Percentiles rank a stretch among this genome's conserved stretches.
Evolutionary conservation across 2,329 filamentous ascomycete species (phyloP).

Genomic region (Aspergillus vadensis): DNA sequence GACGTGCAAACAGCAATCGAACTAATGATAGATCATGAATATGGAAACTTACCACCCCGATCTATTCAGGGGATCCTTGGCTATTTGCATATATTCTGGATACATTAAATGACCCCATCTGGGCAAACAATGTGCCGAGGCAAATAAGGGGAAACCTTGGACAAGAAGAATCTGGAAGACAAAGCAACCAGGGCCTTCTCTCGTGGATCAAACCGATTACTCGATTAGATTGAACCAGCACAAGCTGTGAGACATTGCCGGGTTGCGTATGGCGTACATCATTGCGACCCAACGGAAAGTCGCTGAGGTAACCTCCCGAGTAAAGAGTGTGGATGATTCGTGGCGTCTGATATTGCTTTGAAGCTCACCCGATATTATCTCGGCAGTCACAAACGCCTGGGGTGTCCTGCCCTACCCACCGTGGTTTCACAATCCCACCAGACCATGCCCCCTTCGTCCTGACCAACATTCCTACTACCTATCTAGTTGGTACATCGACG

Average conservation of each 20-base stretch:
- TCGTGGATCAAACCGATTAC: not conserved
- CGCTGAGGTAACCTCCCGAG: slow-evolving; percentile 7
- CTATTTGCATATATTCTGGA: not conserved
- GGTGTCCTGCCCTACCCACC: not conserved
- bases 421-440: slow-evolving; percentile 5
- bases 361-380: slow-evolving; percentile 1
- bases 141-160: not conserved
- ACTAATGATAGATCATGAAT: slow-evolving; percentile 4
- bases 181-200: not conserved
- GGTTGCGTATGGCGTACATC: slow-evolving; percentile 8
- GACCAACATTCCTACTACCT: not conserved
- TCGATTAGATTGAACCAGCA: slow-evolving; percentile 7
- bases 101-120: not conserved
- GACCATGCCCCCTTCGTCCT: not conserved
- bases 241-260: slow-evolving; percentile 8
- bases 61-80: not conserved
- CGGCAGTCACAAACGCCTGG: slow-evolving; percentile 1
- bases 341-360: not conserved
- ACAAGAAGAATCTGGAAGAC: not conserved
- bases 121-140: not conserved
- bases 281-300: slow-evolving; percentile 10
- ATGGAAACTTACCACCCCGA: not conserved
- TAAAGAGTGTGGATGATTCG: slow-evolving; percentile 3
- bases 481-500: not conserved
- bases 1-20: slow-evolving; percentile 9